A percentile compares a stretch with the other conserved stretches of the same genome.
phyloP scores from a whole-genome alignment of 1,284 basidiomycete genomes.

The Bondarzewia mesenterica region DNA sequence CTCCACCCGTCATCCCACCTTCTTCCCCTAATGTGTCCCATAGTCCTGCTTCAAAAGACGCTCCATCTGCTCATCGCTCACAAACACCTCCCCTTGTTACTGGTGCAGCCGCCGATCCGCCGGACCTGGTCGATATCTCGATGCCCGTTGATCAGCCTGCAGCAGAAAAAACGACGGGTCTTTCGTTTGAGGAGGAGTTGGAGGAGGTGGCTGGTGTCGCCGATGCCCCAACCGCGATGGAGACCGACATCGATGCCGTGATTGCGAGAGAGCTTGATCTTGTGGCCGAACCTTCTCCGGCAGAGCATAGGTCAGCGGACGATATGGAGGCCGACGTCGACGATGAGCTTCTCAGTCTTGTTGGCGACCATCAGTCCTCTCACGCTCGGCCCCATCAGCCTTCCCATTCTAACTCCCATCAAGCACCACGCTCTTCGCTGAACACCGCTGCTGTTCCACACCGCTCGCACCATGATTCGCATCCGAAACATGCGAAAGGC shows the following conservation, averaged over 20 bases:
- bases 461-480: background rate
- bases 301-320: background rate
- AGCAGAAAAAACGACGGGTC: constrained; percentile 1
- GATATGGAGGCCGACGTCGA: constrained; percentile 49
- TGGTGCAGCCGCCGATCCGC: background rate
- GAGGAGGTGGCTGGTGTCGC: constrained; percentile 18
- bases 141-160: background rate
- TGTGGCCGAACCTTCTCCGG: background rate
- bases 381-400: background rate
- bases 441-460: background rate
- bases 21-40: background rate
- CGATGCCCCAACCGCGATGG: constrained; percentile 3
- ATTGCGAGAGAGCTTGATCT: constrained; percentile 4
- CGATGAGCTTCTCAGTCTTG: constrained; percentile 48
- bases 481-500: constrained; percentile 44
- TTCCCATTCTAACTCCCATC: too few relatives aligned
- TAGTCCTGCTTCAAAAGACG: background rate
- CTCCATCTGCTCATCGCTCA: background rate
- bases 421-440: background rate
- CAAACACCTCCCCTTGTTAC: background rate
- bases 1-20: background rate
- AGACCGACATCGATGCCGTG: constrained; percentile 21
- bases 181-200: constrained; percentile 37
- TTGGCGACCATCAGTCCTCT: background rate
- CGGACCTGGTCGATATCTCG: background rate